phyloP scores from a whole-genome alignment of 2,329 filamentous ascomycete species.

The Basipetospora chlamydospora region DNA sequence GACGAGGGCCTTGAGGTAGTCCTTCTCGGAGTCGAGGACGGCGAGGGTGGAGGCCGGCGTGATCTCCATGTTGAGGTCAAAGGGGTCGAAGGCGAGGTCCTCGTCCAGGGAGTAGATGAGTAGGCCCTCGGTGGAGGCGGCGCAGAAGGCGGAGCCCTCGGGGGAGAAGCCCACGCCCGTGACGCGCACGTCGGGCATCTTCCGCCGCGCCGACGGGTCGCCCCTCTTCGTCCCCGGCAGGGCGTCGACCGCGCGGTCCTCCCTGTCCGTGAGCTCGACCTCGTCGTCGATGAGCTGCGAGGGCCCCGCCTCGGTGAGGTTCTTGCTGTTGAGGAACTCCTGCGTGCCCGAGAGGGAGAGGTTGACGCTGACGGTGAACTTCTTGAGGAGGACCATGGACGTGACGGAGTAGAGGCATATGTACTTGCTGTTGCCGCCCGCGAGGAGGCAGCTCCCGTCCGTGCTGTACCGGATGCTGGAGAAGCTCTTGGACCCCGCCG shows the following conservation, averaged over 20 bases:
- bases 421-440: constrained; percentile 93
- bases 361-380: constrained; percentile 91
- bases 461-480: constrained; percentile 79
- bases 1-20: constrained; percentile 82
- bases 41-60: constrained; percentile 73
- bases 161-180: constrained; percentile 77
- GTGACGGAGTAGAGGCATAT: constrained; percentile 94
- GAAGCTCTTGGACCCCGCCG: constrained; percentile 81
- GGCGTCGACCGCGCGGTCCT: constrained; percentile 57
- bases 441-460: constrained; percentile 80
- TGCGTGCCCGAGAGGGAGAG: constrained; percentile 92
- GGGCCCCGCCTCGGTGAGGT: constrained; percentile 82
- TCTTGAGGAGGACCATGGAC: constrained; percentile 82
- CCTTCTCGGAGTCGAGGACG: constrained; percentile 50
- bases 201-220: constrained; percentile 66
- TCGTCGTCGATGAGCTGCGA: constrained; percentile 65
- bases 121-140: constrained; percentile 84
- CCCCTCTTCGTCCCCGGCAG: constrained; percentile 80
- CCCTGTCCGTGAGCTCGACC: constrained; percentile 76
- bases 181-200: constrained; percentile 70
- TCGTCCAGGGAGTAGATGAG: constrained; percentile 87
- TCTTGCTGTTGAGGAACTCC: constrained; percentile 87
- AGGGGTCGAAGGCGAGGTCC: constrained; percentile 78
- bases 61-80: constrained; percentile 87
- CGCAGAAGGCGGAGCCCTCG: constrained; percentile 80